Evolutionary conservation across 768 basidiomycete genomes (phyloP), one percentile per base, ranked within the genome.

Genomic region (Lactarius pseudohatsudake): DNA sequence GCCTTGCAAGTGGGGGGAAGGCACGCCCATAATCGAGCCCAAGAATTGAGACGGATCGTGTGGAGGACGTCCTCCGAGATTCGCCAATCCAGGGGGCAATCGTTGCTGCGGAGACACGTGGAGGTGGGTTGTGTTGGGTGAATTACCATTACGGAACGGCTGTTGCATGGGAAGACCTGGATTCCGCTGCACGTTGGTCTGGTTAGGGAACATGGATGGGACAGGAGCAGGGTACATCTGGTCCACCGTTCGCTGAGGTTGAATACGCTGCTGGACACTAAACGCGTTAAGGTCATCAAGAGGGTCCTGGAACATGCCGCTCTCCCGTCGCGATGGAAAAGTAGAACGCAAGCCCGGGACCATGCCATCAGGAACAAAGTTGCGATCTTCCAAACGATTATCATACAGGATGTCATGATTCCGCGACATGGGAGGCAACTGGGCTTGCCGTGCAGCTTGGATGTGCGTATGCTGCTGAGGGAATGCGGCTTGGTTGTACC

Each of bases 301-400:
- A 18, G 82, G 79, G 36, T 91, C 91, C 43, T 83, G 75, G 64
- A 76, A 75, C 71, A 84, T 86, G 63, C 85, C 76, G 40, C 77
- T 77, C 68, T 89, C 86, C 72, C 78, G 82, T 67, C 89, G 83
- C 63, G 86, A 82, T 53, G 86, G 84, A 57, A 84, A 85, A 45
- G 81, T 82, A 36, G 87, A 82, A 45, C 92, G 87, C 38, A 94
- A 81, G 10, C 91, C 92, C 30, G 92, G 91, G 18, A 94, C 92
- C 85, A 94, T 86, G 34, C 89, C 90, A 76, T 94, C 90, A 11
- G 92, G 90, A 30, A 91, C 84, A 70, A 94, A 94, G 70, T 82
- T 85, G 68, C 91, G 82, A 71, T 91, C 90, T 61, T 93, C 89
- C 47, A 86, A 74, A 30, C 86, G 86, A 71, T 86, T 89, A 61